Evolutionary conservation across 352 stramenopile species (phyloP).

Genomic region (Phytopythium oedochilum): DNA sequence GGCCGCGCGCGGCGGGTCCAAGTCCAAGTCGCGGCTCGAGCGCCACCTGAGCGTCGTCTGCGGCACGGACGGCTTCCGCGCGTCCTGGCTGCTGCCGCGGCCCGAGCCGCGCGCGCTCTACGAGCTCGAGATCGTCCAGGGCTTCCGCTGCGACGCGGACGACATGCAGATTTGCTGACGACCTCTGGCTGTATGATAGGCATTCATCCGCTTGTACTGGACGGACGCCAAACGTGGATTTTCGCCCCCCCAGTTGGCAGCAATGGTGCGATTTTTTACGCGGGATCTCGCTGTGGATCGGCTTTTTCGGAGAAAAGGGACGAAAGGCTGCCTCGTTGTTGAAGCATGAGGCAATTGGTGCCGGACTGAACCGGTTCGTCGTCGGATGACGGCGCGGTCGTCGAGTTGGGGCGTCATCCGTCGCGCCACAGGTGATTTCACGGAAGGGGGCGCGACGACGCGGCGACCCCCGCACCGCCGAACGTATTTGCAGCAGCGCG

Average conservation of each 20-base stretch:
- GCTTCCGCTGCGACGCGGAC: conserved; percentile 26
- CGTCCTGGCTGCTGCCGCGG: conserved; percentile 58
- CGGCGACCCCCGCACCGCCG: neutral
- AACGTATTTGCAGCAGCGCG: neutral
- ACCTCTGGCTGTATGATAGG: no score
- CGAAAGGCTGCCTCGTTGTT: neutral
- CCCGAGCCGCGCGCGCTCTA: conserved; percentile 34
- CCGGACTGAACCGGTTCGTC: neutral
- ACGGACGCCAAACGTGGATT: no score
- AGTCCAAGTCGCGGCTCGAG: conserved; percentile 54
- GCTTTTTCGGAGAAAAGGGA: neutral
- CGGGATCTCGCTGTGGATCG: no score
- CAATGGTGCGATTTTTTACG: no score
- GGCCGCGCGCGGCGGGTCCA: conserved; percentile 44
- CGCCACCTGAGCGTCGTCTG: conserved; percentile 75
- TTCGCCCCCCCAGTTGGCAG: no score
- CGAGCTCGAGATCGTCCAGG: conserved; percentile 61
- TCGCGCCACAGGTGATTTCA: neutral
- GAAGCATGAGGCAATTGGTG: neutral
- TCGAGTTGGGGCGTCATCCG: neutral
- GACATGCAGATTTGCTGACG: conserved; percentile 27
- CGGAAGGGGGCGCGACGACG: neutral
- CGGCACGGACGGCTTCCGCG: conserved; percentile 60
- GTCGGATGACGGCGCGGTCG: neutral
- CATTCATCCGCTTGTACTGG: no score